Base-by-base conservation (phyloP, 805 yeast species). In the Starmerella ratchasimensis region DNA sequence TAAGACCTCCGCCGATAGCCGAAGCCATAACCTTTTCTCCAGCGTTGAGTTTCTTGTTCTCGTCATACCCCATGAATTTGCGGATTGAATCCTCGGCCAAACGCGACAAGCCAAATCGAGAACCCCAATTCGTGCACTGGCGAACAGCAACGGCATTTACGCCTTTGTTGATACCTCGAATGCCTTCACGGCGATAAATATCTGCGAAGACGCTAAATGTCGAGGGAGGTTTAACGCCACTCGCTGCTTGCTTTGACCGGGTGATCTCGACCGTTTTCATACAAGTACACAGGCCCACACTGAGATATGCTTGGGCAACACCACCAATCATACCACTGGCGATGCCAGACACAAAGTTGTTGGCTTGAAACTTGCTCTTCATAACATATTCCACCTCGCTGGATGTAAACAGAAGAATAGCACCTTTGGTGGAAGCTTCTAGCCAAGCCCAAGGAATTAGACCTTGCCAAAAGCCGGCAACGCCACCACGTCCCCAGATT, bases 401-500 rank as follows among this genome's bases (percentile, higher is more conserved):
- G 32, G 94, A 78, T 24, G 84, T 95, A 53, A 90, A 90, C 49
- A 90, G 67, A 39, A 90, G 67, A 6, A 86, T 94, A 4, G 97
- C 96, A 58, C 98, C 98, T 60, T 90, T 90, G 26, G 98, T 90
- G n/a, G 94, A 80, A 8, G 95, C 98, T 62, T 88, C 98, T 50
- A 90, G 80, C 96, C 97, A 86, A 5, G 97, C 98, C 98, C 98
- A 90, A 33, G 98, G 98, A 47, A 88, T 86, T 56, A 90, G 68
- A 23, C 98, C 98, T 61, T 90, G 98, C 63, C 86, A 90, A 64
- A 86, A 90, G 0, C 97, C 98, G 21, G 72, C 56, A 14, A 78
- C 52, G 37, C 98, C 98, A 48, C 98, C 98, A 54, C 98, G 74
- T 13, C 90, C 69, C 90, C 93, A 83, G 44, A 90, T 86, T 28